phyloP scores from a whole-genome alignment of 257 asterid species.

The Rhazya stricta region DNA sequence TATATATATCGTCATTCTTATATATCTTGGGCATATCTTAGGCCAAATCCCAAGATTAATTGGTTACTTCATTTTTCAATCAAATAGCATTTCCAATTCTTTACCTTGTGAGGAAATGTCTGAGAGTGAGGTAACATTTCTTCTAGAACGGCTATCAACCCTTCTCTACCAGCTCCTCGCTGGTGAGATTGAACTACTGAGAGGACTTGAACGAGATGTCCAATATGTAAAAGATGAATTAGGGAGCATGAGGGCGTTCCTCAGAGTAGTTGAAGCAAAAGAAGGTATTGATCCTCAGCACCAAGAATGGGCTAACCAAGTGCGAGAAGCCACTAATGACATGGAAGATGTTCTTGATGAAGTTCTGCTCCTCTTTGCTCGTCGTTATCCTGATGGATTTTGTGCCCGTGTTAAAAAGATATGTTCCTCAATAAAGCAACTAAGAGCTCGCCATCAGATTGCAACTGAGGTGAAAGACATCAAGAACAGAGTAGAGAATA shows the following conservation, averaged over 20 bases:
- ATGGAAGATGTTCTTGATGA: constrained; percentile 24
- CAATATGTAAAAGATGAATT: constrained; percentile 12
- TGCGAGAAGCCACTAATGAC: constrained; percentile 21
- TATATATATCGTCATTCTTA: too few relatives aligned
- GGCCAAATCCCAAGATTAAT: too few relatives aligned
- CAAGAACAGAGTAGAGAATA: constrained; percentile 3
- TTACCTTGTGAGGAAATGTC: too few relatives aligned
- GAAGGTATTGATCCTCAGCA: background rate
- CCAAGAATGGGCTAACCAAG: constrained; percentile 21
- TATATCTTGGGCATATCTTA: too few relatives aligned
- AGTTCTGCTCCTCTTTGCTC: background rate
- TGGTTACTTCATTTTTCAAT: too few relatives aligned
- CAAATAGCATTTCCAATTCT: too few relatives aligned
- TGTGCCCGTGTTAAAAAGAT: background rate
- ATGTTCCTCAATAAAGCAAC: background rate
- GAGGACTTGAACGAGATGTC: constrained; percentile 10
- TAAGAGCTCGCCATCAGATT: background rate
- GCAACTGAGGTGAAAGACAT: constrained; percentile 8
- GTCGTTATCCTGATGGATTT: background rate
- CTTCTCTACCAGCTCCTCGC: background rate
- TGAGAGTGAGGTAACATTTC: background rate
- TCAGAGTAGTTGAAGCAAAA: constrained; percentile 8
- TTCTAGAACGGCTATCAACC: background rate
- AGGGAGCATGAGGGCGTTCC: constrained; percentile 18
- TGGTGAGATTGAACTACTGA: background rate